Percentiles rank a stretch among this genome's conserved stretches.
These are phyloP conservation scores for Thielaviopsis euricoi DNA, from an alignment of 2,329 filamentous ascomycete species.

Conservation along the genomic window DNA sequence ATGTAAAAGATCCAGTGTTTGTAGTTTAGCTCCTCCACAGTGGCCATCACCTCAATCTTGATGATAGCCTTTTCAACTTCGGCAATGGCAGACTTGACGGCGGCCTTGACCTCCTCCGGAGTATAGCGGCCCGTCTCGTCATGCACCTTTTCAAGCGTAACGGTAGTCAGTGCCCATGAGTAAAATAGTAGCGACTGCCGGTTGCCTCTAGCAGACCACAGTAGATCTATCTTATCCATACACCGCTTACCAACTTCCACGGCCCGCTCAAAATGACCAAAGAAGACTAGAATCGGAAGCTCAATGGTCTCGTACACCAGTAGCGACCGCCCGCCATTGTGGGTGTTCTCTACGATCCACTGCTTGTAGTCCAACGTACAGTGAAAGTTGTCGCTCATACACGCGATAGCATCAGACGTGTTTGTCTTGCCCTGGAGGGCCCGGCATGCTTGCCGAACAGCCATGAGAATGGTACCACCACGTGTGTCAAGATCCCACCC, in stretches of 20 bases:
- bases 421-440: constrained; percentile 61
- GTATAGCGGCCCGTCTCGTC: constrained; percentile 22
- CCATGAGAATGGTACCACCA: constrained; percentile 53
- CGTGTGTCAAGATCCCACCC: constrained; percentile 56
- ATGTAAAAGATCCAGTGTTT: constrained; percentile 51
- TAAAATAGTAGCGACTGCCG: constrained; percentile 42
- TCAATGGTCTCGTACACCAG: constrained; percentile 54
- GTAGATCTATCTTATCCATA: constrained; percentile 27
- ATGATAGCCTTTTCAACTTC: constrained; percentile 38
- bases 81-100: constrained; percentile 31
- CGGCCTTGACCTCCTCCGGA: constrained; percentile 15
- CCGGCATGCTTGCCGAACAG: constrained; percentile 47
- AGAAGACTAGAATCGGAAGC: constrained; percentile 45
- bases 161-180: constrained; percentile 37
- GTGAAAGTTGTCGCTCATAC: constrained; percentile 56
- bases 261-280: constrained; percentile 43
- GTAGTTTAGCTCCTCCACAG: constrained; percentile 55
- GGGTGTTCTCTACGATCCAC: constrained; percentile 35
- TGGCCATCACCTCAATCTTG: constrained; percentile 40
- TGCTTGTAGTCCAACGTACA: constrained; percentile 39
- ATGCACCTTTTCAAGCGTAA: constrained; percentile 31
- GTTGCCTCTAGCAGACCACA: constrained; percentile 45
- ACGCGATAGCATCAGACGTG: constrained; percentile 28
- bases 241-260: constrained; percentile 38
- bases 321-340: constrained; percentile 45